These are phyloP conservation scores for Trifolium dubium DNA, from an alignment of 306 rosid species.

Conservation along the genomic window DNA sequence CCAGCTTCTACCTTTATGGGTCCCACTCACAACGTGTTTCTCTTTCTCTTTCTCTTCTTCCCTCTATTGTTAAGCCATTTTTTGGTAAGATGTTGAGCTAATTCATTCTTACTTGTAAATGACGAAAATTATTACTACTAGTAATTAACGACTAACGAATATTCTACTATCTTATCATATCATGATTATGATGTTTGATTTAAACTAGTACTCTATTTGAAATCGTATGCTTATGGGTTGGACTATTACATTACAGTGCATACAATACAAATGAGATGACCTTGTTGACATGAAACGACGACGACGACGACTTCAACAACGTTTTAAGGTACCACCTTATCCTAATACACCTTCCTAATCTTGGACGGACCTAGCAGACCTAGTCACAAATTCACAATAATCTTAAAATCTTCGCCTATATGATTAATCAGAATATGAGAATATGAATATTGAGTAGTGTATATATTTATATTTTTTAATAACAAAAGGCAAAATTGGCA, in stretches of 20 bases:
- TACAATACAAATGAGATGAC: neutral
- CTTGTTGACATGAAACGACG: constrained; percentile 28
- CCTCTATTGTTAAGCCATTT: neutral
- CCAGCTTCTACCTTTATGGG: constrained; percentile 27
- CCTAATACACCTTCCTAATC: neutral
- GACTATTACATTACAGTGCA: no score
- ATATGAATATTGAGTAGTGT: constrained; percentile 12
- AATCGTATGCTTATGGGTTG: constrained; percentile 2
- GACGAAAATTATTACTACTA: neutral
- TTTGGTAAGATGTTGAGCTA: neutral
- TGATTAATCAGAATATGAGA: neutral
- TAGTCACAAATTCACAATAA: neutral
- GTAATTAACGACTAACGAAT: neutral
- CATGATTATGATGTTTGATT: neutral
- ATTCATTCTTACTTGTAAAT: neutral
- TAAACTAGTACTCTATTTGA: neutral
- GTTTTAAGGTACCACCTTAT: neutral
- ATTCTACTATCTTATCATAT: neutral
- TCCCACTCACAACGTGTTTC: constrained; percentile 37
- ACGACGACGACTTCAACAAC: constrained; percentile 36
- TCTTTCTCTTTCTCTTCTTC: neutral
- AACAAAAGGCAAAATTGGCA: neutral
- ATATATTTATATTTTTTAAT: no score
- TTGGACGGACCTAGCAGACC: neutral
- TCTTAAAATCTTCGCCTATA: neutral